Percentiles rank a stretch among this genome's conserved stretches.
These are phyloP conservation scores for Silene latifolia DNA, from an alignment of 148 eudicot species.

Conservation along the genomic window DNA sequence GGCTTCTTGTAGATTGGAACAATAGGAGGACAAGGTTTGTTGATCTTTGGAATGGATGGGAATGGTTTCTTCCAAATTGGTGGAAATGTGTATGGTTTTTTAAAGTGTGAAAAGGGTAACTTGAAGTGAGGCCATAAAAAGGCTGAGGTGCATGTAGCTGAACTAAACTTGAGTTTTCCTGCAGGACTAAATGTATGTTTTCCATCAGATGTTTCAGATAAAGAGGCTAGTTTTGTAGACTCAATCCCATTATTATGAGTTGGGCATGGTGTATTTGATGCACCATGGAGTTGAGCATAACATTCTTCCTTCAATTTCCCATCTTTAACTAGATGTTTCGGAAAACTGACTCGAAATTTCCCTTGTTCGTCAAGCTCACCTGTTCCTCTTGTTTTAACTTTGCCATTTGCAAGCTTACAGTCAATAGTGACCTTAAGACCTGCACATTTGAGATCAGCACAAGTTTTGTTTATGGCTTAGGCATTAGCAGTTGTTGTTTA, in stretches of 20 bases:
- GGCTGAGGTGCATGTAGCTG: constrained; percentile 39
- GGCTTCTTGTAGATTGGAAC: constrained; percentile 22
- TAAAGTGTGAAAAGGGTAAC: constrained; percentile 19
- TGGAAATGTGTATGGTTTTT: constrained; percentile 19
- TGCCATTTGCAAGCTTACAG: constrained; percentile 38
- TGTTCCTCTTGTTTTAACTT: constrained; percentile 30
- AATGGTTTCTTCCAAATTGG: constrained; percentile 25
- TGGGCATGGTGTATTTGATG: constrained; percentile 35
- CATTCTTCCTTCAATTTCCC: constrained; percentile 36
- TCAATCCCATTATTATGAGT: constrained; percentile 26
- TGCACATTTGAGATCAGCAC: constrained; percentile 20
- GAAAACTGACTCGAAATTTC: constrained; percentile 30
- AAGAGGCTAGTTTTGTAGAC: constrained; percentile 29
- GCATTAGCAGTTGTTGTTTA: too few relatives aligned
- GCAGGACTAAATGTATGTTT: constrained; percentile 31
- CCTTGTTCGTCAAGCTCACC: constrained; percentile 40
- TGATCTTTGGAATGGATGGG: too few relatives aligned
- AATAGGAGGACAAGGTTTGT: constrained; percentile 11
- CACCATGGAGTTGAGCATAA: constrained; percentile 43
- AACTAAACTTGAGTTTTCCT: constrained; percentile 34
- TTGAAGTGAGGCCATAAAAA: constrained; percentile 35
- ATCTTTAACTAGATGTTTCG: constrained; percentile 21
- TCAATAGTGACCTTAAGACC: constrained; percentile 46
- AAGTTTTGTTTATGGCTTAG: too few relatives aligned
- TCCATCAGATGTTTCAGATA: constrained; percentile 20